Evolutionary conservation across 768 basidiomycete species (phyloP).

Genomic region (Tylopilus sp.): DNA sequence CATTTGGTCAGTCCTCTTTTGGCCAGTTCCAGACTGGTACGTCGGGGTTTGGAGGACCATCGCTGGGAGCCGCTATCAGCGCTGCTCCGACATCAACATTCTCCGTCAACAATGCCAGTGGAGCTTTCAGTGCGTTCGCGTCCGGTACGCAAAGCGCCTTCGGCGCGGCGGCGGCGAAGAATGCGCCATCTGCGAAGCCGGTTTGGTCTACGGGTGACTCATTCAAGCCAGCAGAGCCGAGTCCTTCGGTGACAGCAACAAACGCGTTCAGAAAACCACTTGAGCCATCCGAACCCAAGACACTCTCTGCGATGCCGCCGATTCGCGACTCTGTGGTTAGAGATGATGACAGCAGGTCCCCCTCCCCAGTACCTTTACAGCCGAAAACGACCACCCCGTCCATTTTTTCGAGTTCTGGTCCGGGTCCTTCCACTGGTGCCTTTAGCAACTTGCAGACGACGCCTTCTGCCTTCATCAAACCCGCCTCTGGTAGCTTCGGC

Average conservation of each 20-base stretch:
- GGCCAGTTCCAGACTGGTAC: slow-evolving; percentile 16
- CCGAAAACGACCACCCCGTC: slow-evolving; percentile 6
- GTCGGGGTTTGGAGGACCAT: slow-evolving; percentile 23
- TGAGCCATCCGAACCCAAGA: slow-evolving; percentile 9
- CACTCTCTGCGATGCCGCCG: slow-evolving; percentile 8
- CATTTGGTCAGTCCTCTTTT: slow-evolving; percentile 38
- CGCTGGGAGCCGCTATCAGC: slow-evolving; percentile 11
- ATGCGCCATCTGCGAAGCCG: slow-evolving; percentile 17
- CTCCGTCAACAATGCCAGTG: slow-evolving; percentile 18
- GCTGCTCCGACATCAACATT: slow-evolving; percentile 10
- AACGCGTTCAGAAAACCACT: slow-evolving; percentile 8
- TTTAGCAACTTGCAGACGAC: slow-evolving; percentile 40
- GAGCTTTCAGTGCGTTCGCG: slow-evolving; percentile 38
- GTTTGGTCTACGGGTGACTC: slow-evolving; percentile 17
- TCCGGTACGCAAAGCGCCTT: slow-evolving; percentile 29
- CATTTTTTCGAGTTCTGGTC: slow-evolving; percentile 19
- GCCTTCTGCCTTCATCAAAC: slow-evolving; percentile 35
- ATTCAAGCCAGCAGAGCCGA: slow-evolving; percentile 8
- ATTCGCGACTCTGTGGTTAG: slow-evolving; percentile 13
- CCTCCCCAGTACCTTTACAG: slow-evolving; percentile 19
- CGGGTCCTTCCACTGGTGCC: slow-evolving; percentile 31
- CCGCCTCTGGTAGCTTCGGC: slow-evolving; percentile 35
- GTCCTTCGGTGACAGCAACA: background rate
- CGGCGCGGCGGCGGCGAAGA: slow-evolving; percentile 19
- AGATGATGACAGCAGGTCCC: slow-evolving; percentile 27